These are phyloP conservation scores for Colletotrichum horii DNA, from an alignment of 2,329 filamentous ascomycete genomes.

Conservation along the genomic window DNA sequence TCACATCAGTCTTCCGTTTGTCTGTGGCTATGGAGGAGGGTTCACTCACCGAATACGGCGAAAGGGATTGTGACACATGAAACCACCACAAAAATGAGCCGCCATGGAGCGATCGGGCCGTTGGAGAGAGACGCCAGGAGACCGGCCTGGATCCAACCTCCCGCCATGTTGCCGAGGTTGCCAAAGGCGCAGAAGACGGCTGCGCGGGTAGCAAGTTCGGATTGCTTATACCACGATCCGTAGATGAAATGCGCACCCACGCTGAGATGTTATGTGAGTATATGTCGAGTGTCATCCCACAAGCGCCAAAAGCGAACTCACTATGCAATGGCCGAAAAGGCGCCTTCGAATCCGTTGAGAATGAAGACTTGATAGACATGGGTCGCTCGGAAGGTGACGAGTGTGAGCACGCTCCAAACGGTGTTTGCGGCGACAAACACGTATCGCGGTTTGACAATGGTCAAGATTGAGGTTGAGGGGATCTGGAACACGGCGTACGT, in stretches of 20 bases:
- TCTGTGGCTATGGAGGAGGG: too few relatives aligned
- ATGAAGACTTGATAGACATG: constrained; percentile 48
- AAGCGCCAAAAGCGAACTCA: constrained; percentile 24
- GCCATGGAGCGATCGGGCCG: constrained; percentile 42
- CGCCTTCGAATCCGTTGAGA: constrained; percentile 48
- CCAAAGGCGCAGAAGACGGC: constrained; percentile 47
- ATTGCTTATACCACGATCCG: constrained; percentile 48
- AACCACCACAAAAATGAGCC: constrained; percentile 49
- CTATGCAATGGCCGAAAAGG: constrained; percentile 48
- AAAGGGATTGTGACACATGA: constrained; percentile 45
- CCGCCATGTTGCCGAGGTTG: constrained; percentile 47
- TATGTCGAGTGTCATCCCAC: neutral
- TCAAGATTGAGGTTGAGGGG: constrained; percentile 41
- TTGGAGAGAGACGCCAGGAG: constrained; percentile 39
- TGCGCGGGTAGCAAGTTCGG: constrained; percentile 44
- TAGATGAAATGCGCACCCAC: constrained; percentile 48
- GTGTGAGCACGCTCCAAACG: constrained; percentile 46
- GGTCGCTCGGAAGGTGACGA: constrained; percentile 46
- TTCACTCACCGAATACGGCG: constrained; percentile 39
- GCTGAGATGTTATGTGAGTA: constrained; percentile 29
- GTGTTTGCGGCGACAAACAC: constrained; percentile 40
- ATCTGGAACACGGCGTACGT: constrained; percentile 50
- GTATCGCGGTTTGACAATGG: constrained; percentile 12
- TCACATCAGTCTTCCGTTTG: neutral
- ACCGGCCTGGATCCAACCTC: constrained; percentile 49